Conservation (phyloP, 116 monocot genomes). For the Trichopus zeylanicus region DNA sequence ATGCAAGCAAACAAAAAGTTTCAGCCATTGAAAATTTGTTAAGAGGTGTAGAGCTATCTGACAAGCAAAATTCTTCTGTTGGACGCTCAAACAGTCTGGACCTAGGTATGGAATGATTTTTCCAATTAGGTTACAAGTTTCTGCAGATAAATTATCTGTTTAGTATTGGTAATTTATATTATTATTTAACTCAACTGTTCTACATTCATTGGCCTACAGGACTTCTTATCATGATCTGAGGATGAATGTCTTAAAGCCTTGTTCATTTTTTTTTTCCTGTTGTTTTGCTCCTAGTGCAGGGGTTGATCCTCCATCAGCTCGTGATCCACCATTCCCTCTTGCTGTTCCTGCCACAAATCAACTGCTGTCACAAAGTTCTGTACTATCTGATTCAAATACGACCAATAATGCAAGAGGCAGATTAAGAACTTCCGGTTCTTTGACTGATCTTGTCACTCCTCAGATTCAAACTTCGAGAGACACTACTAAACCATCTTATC, state of each 20-base stretch:
- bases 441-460: constrained; percentile 25
- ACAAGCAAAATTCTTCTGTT: constrained; percentile 42
- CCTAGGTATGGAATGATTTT: constrained; percentile 65
- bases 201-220: neutral
- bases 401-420: constrained; percentile 25
- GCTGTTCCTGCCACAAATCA: constrained; percentile 49
- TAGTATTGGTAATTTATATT: neutral
- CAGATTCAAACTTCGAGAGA: constrained; percentile 50
- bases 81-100: constrained; percentile 71
- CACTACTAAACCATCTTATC: constrained; percentile 32
- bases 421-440: constrained; percentile 52
- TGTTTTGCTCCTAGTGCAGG: constrained; percentile 78
- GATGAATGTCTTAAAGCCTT: neutral
- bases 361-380: constrained; percentile 29
- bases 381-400: constrained; percentile 34
- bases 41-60: constrained; percentile 69
- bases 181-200: neutral
- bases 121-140: neutral
- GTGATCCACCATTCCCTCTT: constrained; percentile 74
- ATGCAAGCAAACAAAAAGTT: constrained; percentile 94
- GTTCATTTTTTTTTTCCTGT: constrained; percentile 4
- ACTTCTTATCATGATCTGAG: neutral
- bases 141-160: neutral
- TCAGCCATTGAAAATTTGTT: constrained; percentile 96
- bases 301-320: constrained; percentile 80